Evolutionary conservation across 192 early-diverging fungal species (phyloP).

Genomic region (Allomyces macrogynus): DNA sequence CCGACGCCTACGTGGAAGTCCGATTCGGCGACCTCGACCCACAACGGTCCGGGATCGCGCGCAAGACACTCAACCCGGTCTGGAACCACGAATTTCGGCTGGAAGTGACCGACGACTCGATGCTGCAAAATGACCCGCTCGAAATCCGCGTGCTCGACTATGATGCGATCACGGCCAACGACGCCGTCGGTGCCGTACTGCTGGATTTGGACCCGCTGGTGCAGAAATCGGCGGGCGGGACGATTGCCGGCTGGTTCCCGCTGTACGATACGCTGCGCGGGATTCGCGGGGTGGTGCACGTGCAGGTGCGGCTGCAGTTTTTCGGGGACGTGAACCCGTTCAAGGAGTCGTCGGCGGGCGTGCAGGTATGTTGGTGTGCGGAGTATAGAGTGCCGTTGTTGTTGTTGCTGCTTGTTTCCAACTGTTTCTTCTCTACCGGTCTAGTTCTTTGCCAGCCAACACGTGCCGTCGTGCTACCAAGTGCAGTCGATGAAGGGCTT

Average conservation of each 20-base stretch:
- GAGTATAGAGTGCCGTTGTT: too few relatives aligned
- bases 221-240: slow-evolving; percentile 35
- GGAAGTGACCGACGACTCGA: slow-evolving; percentile 54
- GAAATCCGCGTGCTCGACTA: slow-evolving; percentile 58
- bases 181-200: slow-evolving; percentile 56
- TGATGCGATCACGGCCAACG: slow-evolving; percentile 49
- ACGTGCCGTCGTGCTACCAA: slow-evolving; percentile 28
- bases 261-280: slow-evolving; percentile 55
- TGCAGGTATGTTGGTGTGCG: slow-evolving; percentile 5
- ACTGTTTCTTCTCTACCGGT: slow-evolving; percentile 5
- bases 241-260: slow-evolving; percentile 60
- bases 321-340: slow-evolving; percentile 69
- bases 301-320: slow-evolving; percentile 50
- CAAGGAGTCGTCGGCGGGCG: slow-evolving; percentile 45
- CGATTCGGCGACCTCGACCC: slow-evolving; percentile 51
- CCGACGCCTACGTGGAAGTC: slow-evolving; percentile 69
- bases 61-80: slow-evolving; percentile 52
- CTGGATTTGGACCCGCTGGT: slow-evolving; percentile 59
- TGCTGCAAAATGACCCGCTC: slow-evolving; percentile 62
- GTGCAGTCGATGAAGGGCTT: slow-evolving; percentile 43
- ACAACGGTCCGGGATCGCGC: slow-evolving; percentile 36
- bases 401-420: too few relatives aligned
- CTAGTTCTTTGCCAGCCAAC: slow-evolving; percentile 36
- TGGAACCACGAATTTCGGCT: slow-evolving; percentile 70
- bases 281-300: slow-evolving; percentile 49